Conservation (phyloP, 768 basidiomycete species). For the Holtermanniella nyarrowii region DNA sequence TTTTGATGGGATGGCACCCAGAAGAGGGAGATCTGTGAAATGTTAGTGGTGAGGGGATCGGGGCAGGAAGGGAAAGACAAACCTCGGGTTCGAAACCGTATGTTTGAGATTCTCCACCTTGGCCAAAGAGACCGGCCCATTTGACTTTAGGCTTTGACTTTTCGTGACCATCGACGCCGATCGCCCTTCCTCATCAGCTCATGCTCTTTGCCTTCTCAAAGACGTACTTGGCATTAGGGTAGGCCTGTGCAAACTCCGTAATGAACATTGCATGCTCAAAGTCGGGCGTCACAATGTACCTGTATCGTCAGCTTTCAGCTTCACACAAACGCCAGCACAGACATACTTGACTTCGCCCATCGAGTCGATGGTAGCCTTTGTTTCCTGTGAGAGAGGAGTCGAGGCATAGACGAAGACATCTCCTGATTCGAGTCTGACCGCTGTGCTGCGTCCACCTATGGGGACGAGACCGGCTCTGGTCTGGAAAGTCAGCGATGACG, state of each 20-base stretch:
- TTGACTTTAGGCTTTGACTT: constrained; percentile 43
- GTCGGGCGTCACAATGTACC: constrained; percentile 42
- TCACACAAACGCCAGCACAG: neutral
- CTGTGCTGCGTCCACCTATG: constrained; percentile 74
- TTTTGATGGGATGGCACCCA: constrained; percentile 57
- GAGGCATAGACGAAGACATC: constrained; percentile 78
- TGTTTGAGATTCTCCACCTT: constrained; percentile 52
- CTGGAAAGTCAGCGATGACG: constrained; percentile 37
- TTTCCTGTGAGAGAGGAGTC: constrained; percentile 57
- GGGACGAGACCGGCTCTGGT: constrained; percentile 57
- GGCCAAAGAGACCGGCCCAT: constrained; percentile 54
- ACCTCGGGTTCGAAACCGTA: constrained; percentile 65
- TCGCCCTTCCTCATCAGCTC: constrained; percentile 39
- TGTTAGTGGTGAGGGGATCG: too few relatives aligned
- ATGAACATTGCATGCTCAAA: constrained; percentile 41
- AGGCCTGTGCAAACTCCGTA: constrained; percentile 49
- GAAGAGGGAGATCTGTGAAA: constrained; percentile 23
- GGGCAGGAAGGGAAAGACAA: constrained; percentile 1
- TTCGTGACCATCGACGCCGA: constrained; percentile 54
- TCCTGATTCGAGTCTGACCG: constrained; percentile 53
- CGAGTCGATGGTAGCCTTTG: constrained; percentile 52
- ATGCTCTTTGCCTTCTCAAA: neutral
- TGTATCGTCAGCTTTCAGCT: constrained; percentile 10
- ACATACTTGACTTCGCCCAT: constrained; percentile 61
- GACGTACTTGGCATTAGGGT: constrained; percentile 45